phyloP scores from a whole-genome alignment of 139 green algal genomes.

The Micromonas commoda region DNA sequence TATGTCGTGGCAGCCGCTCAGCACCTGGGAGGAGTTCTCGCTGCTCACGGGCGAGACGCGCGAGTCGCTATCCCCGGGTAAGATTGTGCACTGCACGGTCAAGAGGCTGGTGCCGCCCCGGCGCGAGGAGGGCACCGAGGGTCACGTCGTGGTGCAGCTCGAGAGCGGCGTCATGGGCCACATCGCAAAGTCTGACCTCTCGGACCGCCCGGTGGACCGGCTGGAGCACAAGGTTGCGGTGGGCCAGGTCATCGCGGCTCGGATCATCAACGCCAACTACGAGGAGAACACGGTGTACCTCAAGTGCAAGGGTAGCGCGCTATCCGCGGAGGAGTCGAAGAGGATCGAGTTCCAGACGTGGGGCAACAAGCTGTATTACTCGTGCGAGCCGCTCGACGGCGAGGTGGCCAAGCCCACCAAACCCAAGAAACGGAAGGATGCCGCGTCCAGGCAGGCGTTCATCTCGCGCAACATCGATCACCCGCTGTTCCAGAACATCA shows the following conservation, averaged over 20 bases:
- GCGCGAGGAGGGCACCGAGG: neutral
- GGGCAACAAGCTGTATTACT: neutral
- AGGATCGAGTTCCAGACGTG: neutral
- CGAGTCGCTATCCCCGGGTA: neutral
- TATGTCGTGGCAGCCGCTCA: neutral
- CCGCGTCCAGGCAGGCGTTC: neutral
- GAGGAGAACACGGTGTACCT: neutral
- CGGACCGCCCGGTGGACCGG: neutral
- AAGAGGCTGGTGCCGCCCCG: constrained; percentile 2
- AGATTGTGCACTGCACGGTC: constrained; percentile 18
- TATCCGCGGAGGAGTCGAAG: neutral
- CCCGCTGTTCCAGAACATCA: constrained; percentile 18
- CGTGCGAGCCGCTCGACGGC: neutral
- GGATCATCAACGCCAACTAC: neutral
- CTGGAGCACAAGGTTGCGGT: constrained; percentile 8
- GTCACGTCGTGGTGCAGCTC: neutral
- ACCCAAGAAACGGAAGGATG: neutral
- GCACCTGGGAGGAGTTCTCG: neutral
- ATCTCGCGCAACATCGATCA: constrained; percentile 11
- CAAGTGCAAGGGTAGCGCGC: neutral
- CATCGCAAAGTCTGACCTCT: neutral
- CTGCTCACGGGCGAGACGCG: constrained; percentile 13
- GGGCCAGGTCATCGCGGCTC: constrained; percentile 18
- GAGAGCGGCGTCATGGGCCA: constrained; percentile 12
- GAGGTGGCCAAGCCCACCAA: neutral